Conservation (phyloP, 169 alveolate genomes). For the Plasmodium ovale region DNA sequence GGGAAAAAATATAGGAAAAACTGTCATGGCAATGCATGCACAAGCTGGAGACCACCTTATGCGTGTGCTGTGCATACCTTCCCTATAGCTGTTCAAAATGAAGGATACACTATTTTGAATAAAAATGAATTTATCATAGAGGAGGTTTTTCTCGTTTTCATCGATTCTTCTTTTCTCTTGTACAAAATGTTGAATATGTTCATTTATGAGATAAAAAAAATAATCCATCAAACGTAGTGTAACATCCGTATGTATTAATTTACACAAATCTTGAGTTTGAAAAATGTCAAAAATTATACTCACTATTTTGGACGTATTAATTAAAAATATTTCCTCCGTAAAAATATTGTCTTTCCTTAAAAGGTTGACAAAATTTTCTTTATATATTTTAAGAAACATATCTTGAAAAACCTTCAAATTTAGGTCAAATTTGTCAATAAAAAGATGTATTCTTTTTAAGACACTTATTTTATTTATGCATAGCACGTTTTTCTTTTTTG, state of each 20-base stretch:
- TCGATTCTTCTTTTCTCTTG: conserved; percentile 17
- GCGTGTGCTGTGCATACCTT: conserved; percentile 23
- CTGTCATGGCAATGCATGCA: neutral
- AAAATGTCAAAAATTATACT: conserved; percentile 58
- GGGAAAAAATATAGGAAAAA: too few relatives aligned
- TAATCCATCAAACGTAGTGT: conserved; percentile 42
- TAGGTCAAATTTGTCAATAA: conserved; percentile 40
- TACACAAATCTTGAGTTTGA: conserved; percentile 52
- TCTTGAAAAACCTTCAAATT: conserved; percentile 58
- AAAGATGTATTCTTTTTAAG: conserved; percentile 31
- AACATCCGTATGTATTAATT: conserved; percentile 38
- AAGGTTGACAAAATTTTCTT: conserved; percentile 25
- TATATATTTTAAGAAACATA: conserved; percentile 54
- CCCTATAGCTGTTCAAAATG: conserved; percentile 24
- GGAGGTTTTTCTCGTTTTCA: conserved; percentile 17
- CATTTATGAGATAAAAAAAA: conserved; percentile 57
- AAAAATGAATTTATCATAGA: conserved; percentile 35
- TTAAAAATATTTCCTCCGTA: conserved; percentile 50
- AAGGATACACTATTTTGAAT: conserved; percentile 48
- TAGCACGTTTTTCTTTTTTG: conserved; percentile 2
- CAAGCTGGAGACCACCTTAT: neutral
- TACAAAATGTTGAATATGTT: conserved; percentile 16
- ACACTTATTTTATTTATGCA: conserved; percentile 46
- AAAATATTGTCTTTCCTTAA: conserved; percentile 38
- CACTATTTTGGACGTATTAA: conserved; percentile 30